Evolutionary conservation across 176 grass and related monocot species (phyloP).

Genomic region (Alopecurus myosuroides): DNA sequence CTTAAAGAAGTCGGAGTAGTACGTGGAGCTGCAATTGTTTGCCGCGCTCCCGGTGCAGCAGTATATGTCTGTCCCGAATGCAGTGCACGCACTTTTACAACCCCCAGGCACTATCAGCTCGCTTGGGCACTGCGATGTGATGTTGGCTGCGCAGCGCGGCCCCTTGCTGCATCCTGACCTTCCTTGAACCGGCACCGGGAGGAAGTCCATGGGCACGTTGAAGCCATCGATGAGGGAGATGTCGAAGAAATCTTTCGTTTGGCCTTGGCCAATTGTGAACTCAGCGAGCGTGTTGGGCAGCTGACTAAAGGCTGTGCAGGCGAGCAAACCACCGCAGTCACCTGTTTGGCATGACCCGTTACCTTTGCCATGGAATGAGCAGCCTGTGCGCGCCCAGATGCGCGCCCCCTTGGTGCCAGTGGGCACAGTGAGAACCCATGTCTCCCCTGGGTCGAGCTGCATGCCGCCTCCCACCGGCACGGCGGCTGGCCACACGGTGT

Average conservation of each 20-base stretch:
- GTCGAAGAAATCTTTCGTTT: neutral
- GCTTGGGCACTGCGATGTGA: neutral
- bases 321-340: no score
- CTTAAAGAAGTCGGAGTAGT: no score
- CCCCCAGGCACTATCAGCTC: neutral
- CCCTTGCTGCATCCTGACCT: neutral
- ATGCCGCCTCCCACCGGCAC: neutral
- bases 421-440: neutral
- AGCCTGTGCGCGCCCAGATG: slow-evolving; percentile 18
- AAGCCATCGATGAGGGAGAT: slow-evolving; percentile 35
- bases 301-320: no score
- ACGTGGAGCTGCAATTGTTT: neutral
- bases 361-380: neutral
- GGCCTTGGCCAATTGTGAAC: no score
- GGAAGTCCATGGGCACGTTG: slow-evolving; percentile 49
- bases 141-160: neutral
- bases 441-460: neutral
- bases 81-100: neutral
- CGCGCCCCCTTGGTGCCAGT: accelerated
- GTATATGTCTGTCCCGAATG: neutral
- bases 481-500: neutral
- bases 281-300: no score
- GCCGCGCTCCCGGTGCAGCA: neutral
- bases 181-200: neutral
- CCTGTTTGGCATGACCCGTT: neutral